phyloP scores from a whole-genome alignment of 805 yeast genomes.

The Kodamaea kaohsiungensis region DNA sequence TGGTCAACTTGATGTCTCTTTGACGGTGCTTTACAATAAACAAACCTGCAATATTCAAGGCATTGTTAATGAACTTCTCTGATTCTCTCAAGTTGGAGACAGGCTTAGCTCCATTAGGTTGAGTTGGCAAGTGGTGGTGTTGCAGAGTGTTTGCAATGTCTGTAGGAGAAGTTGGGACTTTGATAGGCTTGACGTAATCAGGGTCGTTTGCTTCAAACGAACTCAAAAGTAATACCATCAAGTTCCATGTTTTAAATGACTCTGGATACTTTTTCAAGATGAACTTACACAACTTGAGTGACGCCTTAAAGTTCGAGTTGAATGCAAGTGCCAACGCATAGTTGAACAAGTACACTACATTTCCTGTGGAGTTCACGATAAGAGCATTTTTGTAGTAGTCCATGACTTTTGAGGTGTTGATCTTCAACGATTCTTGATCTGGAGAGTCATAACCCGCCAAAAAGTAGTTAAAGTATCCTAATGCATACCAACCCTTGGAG shows the following conservation, averaged over 20 bases:
- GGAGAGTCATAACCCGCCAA: slow-evolving; percentile 28
- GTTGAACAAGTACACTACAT: slow-evolving; percentile 33
- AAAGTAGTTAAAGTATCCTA: slow-evolving; percentile 34
- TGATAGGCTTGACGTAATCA: slow-evolving; percentile 8
- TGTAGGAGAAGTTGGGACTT: slow-evolving; percentile 1
- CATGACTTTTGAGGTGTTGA: slow-evolving; percentile 18
- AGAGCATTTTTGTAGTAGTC: slow-evolving; percentile 35
- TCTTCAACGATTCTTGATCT: slow-evolving; percentile 18
- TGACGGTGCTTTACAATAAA: slow-evolving; percentile 30
- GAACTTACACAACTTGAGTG: slow-evolving; percentile 49
- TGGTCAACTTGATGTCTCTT: slow-evolving; percentile 23
- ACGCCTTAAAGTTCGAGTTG: slow-evolving; percentile 40
- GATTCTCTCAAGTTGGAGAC: slow-evolving; percentile 39
- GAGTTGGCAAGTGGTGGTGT: slow-evolving; percentile 4
- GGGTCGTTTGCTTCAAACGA: slow-evolving; percentile 52
- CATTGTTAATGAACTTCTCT: slow-evolving; percentile 56
- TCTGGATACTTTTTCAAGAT: slow-evolving; percentile 54
- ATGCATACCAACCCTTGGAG: slow-evolving; percentile 38
- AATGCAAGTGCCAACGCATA: slow-evolving; percentile 53
- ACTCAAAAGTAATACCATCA: slow-evolving; percentile 63
- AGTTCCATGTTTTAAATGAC: slow-evolving; percentile 64
- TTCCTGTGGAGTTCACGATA: slow-evolving; percentile 39
- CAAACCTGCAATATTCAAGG: slow-evolving; percentile 44
- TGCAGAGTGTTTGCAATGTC: slow-evolving; percentile 1
- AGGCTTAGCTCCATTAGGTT: slow-evolving; percentile 4